A percentile compares a stretch with the other conserved stretches of the same genome.
Evolutionary conservation across 768 basidiomycete genomes (phyloP).

Genomic region (Russula earlei): DNA sequence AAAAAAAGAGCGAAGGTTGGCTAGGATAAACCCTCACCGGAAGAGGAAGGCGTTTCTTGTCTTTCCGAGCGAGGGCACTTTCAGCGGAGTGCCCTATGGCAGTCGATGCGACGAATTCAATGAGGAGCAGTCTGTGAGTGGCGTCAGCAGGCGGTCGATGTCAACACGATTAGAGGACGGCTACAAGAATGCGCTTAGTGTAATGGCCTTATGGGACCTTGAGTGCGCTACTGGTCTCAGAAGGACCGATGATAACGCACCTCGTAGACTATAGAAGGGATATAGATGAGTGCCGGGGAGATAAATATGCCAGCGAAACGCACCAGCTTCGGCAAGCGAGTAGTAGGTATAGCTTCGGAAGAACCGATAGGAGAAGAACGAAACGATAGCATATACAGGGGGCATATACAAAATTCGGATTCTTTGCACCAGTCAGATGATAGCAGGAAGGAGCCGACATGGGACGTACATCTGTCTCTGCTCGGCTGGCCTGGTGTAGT

Average conservation of each 20-base stretch:
- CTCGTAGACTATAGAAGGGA: conserved; percentile 49
- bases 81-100: conserved; percentile 51
- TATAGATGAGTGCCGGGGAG: conserved; percentile 27
- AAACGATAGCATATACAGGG: conserved; percentile 68
- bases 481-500: conserved; percentile 59
- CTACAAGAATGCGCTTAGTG: conserved; percentile 79
- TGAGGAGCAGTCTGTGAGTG: conserved; percentile 53
- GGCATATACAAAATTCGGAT: conserved; percentile 83
- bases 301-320: conserved; percentile 17
- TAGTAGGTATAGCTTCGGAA: conserved; percentile 71
- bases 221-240: neutral
- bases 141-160: neutral
- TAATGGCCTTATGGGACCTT: conserved; percentile 46
- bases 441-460: neutral
- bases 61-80: conserved; percentile 66
- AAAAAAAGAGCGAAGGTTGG: neutral
- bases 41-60: conserved; percentile 62
- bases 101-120: conserved; percentile 76
- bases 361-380: conserved; percentile 79
- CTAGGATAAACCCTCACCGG: conserved; percentile 40
- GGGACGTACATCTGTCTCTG: conserved; percentile 66
- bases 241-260: conserved; percentile 27
- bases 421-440: conserved; percentile 28
- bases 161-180: conserved; percentile 22
- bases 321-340: conserved; percentile 41